Conservation (phyloP, 2,329 filamentous ascomycete species). For the Allantophomopsis cytisporea region DNA sequence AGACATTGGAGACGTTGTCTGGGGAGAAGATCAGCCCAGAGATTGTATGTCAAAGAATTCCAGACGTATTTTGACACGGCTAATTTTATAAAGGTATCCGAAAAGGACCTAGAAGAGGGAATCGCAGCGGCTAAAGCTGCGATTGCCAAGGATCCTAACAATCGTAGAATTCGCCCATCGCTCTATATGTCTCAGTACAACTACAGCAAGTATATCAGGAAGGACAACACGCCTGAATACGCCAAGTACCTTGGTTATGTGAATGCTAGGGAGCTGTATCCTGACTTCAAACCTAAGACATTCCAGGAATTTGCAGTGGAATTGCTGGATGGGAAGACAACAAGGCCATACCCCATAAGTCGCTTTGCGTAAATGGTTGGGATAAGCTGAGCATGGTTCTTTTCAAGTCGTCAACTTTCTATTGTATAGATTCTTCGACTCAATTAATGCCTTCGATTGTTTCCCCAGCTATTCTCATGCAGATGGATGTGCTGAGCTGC, state of each 20-base stretch:
- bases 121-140: no score
- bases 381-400: no score
- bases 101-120: no score
- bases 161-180: not conserved
- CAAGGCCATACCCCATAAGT: conserved; percentile 9
- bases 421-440: no score
- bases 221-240: conserved; percentile 36
- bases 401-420: no score
- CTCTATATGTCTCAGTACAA: conserved; percentile 22
- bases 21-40: conserved; percentile 28
- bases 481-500: no score
- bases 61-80: no score
- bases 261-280: conserved; percentile 36
- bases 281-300: conserved; percentile 27
- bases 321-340: conserved; percentile 24
- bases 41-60: no score
- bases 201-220: conserved; percentile 30
- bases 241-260: conserved; percentile 41
- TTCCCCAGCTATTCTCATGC: no score
- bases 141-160: not conserved
- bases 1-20: conserved; percentile 28
- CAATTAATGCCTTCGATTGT: no score
- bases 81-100: no score
- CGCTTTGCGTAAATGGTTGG: no score
- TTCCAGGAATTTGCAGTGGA: conserved; percentile 25